These are phyloP conservation scores for Backusella mclennaniae DNA, from an alignment of 192 early-diverging fungal genomes.

Conservation along the genomic window DNA sequence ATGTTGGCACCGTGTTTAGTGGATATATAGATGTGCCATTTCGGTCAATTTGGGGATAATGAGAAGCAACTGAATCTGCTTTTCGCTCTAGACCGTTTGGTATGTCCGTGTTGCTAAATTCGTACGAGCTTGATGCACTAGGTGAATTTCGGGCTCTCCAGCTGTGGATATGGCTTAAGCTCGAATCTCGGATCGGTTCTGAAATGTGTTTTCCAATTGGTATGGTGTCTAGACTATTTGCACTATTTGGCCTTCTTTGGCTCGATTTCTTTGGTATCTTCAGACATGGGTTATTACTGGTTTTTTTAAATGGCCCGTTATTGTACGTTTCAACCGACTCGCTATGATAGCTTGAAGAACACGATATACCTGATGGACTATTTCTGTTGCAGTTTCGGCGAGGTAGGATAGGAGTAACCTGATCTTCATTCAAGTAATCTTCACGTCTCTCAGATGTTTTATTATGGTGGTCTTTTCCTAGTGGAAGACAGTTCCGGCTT, in stretches of 20 bases:
- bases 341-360: neutral
- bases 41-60: neutral
- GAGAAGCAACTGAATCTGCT: neutral
- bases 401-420: neutral
- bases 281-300: neutral
- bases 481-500: neutral
- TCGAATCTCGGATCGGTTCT: neutral
- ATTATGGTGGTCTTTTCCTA: neutral
- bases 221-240: neutral
- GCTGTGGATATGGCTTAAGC: neutral
- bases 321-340: neutral
- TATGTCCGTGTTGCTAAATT: neutral
- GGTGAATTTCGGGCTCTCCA: neutral
- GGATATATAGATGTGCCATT: neutral
- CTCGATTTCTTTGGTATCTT: neutral
- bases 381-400: neutral
- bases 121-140: neutral
- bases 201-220: neutral
- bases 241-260: neutral
- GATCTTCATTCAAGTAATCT: neutral
- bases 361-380: neutral
- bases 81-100: neutral
- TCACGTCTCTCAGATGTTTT: neutral
- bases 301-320: neutral
- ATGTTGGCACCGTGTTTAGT: neutral